A percentile compares a stretch with the other conserved stretches of the same genome.
Evolutionary conservation across 805 yeast genomes (phyloP).

Genomic region (Zygosaccharomyces kombuchaensis): DNA sequence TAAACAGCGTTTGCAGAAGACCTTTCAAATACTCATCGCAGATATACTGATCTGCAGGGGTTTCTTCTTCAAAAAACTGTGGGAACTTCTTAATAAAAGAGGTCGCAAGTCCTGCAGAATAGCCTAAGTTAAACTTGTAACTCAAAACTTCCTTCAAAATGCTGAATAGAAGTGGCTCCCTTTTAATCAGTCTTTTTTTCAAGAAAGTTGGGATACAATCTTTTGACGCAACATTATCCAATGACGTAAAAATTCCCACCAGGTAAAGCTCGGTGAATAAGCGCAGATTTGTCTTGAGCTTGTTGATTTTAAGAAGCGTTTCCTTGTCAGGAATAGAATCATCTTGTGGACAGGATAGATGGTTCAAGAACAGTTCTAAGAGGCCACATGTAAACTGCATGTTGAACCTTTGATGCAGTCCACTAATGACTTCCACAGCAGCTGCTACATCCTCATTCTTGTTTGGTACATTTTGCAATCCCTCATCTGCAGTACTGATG

Average conservation of each 20-base stretch:
- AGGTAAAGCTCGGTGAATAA: conserved; percentile 55
- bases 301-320: conserved; percentile 37
- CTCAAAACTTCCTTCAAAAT: conserved; percentile 44
- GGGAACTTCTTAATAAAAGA: conserved; percentile 49
- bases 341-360: conserved; percentile 36
- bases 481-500: conserved; percentile 57
- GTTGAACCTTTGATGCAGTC: conserved; percentile 72
- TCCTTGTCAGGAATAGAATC: conserved; percentile 39
- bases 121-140: conserved; percentile 37
- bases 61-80: conserved; percentile 31
- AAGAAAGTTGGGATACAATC: conserved; percentile 44
- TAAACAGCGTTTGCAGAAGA: conserved; percentile 38
- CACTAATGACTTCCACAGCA: conserved; percentile 62
- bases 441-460: conserved; percentile 57
- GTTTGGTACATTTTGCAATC: conserved; percentile 44
- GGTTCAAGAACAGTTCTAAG: conserved; percentile 40
- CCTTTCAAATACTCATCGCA: conserved; percentile 25
- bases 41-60: conserved; percentile 27
- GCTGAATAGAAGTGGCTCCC: conserved; percentile 40
- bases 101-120: conserved; percentile 39
- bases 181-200: conserved; percentile 31
- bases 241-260: conserved; percentile 50
- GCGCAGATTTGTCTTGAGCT: conserved; percentile 46
- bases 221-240: conserved; percentile 40
- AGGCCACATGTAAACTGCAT: conserved; percentile 48